Evolutionary conservation across 805 yeast species (phyloP).

Genomic region (Schizosaccharomyces lindneri): DNA sequence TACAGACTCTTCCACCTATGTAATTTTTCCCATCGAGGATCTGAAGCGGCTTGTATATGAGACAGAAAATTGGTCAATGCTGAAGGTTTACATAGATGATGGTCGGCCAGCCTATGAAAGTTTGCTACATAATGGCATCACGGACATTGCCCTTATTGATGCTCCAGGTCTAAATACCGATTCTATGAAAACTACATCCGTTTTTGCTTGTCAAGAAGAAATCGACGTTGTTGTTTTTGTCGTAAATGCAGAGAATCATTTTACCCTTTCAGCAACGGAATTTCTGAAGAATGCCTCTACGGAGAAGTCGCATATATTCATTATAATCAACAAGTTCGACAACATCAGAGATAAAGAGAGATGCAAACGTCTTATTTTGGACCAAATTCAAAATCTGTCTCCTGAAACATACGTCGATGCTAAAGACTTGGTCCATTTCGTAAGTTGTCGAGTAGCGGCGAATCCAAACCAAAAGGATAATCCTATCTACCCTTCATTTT

Average conservation of each 20-base stretch:
- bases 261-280: constrained; percentile 81
- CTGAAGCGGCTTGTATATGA: constrained; percentile 42
- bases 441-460: constrained; percentile 24
- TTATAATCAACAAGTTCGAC: constrained; percentile 84
- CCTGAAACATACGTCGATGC: constrained; percentile 83
- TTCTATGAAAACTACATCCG: constrained; percentile 79
- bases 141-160: constrained; percentile 78
- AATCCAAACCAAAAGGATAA: constrained; percentile 9
- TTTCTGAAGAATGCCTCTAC: constrained; percentile 74
- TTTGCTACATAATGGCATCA: constrained; percentile 64
- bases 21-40: constrained; percentile 25
- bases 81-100: constrained; percentile 67
- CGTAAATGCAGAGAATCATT: constrained; percentile 85
- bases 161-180: constrained; percentile 94
- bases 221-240: constrained; percentile 91
- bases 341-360: constrained; percentile 55
- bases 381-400: constrained; percentile 61
- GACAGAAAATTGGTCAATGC: constrained; percentile 41
- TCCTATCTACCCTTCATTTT: constrained; percentile 24
- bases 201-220: constrained; percentile 87
- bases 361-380: constrained; percentile 52
- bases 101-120: constrained; percentile 39
- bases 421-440: constrained; percentile 79
- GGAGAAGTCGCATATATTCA: constrained; percentile 76
- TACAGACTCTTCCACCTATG: constrained; percentile 41